Evolutionary conservation across 2,329 filamentous ascomycete species (phyloP).

Genomic region (Sporothrix protearum): DNA sequence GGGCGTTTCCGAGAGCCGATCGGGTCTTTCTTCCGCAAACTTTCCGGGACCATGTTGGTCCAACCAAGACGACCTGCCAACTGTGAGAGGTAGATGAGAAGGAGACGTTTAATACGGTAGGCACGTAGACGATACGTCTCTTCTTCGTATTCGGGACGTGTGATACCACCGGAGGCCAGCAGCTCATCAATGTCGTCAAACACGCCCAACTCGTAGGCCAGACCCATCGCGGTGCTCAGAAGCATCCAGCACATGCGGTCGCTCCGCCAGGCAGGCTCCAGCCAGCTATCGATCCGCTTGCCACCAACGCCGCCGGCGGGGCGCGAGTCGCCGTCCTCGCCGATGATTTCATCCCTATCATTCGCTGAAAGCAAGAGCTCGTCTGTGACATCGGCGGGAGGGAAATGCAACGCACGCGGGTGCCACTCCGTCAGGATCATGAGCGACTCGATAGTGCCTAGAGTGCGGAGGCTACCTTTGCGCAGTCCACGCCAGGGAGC

Average conservation of each 20-base stretch:
- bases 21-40: slow-evolving; percentile 56
- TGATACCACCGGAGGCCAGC: slow-evolving; percentile 56
- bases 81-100: slow-evolving; percentile 89
- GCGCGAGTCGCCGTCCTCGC: slow-evolving; percentile 42
- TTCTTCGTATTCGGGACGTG: slow-evolving; percentile 66
- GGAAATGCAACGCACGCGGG: slow-evolving; percentile 89
- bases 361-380: slow-evolving; percentile 64
- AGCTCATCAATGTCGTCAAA: slow-evolving; percentile 84
- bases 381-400: slow-evolving; percentile 70
- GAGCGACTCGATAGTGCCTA: slow-evolving; percentile 91
- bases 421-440: slow-evolving; percentile 97
- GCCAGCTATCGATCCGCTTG: slow-evolving; percentile 86
- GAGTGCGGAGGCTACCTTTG: slow-evolving; percentile 76
- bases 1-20: slow-evolving; percentile 41
- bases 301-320: slow-evolving; percentile 75
- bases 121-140: slow-evolving; percentile 73
- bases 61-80: slow-evolving; percentile 89
- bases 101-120: slow-evolving; percentile 75
- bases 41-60: slow-evolving; percentile 85
- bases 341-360: slow-evolving; percentile 44
- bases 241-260: slow-evolving; percentile 99
- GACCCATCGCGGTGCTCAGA: slow-evolving; percentile 80
- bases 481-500: slow-evolving; percentile 66
- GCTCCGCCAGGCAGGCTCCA: slow-evolving; percentile 91
- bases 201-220: slow-evolving; percentile 91